Percentiles rank a stretch among this genome's conserved stretches.
These are phyloP conservation scores for Stylonectria norvegica DNA, from an alignment of 2,329 filamentous ascomycete species.

Conservation along the genomic window DNA sequence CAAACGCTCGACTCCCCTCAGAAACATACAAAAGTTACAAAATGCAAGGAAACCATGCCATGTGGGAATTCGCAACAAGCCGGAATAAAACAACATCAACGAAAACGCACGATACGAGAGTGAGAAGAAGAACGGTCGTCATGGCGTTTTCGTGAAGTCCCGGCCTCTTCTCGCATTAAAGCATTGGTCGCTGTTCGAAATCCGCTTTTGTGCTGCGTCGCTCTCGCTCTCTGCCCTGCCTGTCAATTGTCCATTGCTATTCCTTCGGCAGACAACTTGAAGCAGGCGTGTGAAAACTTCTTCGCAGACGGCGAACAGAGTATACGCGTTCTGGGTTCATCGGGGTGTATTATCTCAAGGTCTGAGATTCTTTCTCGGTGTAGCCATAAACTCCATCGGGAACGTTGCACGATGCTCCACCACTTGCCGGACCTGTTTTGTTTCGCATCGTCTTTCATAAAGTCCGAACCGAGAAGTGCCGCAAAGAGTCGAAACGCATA, in stretches of 20 bases:
- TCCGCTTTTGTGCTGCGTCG: too few relatives aligned
- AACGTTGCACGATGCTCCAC: slow-evolving; percentile 20
- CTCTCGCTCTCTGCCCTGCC: too few relatives aligned
- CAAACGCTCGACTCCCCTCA: too few relatives aligned
- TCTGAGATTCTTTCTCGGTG: slow-evolving; percentile 33
- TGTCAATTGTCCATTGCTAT: too few relatives aligned
- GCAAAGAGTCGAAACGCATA: slow-evolving; percentile 20
- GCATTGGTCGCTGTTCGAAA: too few relatives aligned
- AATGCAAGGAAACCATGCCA: slow-evolving; percentile 8
- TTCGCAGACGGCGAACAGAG: too few relatives aligned
- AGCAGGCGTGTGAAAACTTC: too few relatives aligned
- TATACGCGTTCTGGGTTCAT: slow-evolving; percentile 34
- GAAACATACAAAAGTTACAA: slow-evolving; percentile 8
- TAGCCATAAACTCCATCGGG: slow-evolving; percentile 30
- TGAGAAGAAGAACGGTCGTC: not conserved
- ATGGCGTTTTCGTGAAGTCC: too few relatives aligned
- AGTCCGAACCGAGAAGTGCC: slow-evolving; percentile 15
- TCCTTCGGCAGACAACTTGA: too few relatives aligned
- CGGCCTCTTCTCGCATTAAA: too few relatives aligned
- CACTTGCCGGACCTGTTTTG: slow-evolving; percentile 16
- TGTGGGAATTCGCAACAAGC: slow-evolving; percentile 8
- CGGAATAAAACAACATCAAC: slow-evolving; percentile 5
- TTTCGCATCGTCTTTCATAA: slow-evolving; percentile 16
- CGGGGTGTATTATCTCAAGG: slow-evolving; percentile 37
- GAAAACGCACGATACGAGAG: not conserved